Evolutionary conservation across 352 stramenopile genomes (phyloP).

Genomic region (Thalassiosira mediterranea): DNA sequence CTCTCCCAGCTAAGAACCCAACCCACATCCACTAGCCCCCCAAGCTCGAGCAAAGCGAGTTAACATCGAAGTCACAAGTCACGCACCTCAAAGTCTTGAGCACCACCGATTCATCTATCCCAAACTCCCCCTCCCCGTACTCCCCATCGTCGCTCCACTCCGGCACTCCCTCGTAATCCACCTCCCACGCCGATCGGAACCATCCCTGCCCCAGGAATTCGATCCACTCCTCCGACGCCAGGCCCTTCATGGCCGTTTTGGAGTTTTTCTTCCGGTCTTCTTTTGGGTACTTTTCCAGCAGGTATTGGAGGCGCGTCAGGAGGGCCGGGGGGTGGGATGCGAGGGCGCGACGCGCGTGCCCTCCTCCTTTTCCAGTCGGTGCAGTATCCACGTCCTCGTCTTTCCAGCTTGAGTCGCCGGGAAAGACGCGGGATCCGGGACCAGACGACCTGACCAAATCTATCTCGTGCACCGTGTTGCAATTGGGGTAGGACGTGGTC

Average conservation of each 20-base stretch:
- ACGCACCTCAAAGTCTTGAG: conserved; percentile 75
- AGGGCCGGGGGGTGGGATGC: conserved; percentile 15
- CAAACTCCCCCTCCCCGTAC: conserved; percentile 2
- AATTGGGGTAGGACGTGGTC: conserved; percentile 74
- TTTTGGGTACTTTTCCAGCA: conserved; percentile 1
- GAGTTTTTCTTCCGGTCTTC: conserved; percentile 9
- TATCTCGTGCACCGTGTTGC: conserved; percentile 79
- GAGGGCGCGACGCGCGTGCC: too few relatives aligned
- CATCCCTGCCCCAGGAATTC: conserved; percentile 72
- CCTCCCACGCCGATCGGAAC: conserved; percentile 78
- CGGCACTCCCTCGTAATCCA: conserved; percentile 29
- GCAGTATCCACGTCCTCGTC: too few relatives aligned
- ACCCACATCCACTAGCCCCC: too few relatives aligned
- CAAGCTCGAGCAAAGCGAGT: background rate
- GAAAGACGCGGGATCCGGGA: conserved; percentile 17
- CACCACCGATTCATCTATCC: conserved; percentile 48
- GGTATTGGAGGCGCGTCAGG: background rate
- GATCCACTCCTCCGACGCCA: conserved; percentile 41
- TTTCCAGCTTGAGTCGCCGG: conserved; percentile 3
- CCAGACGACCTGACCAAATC: conserved; percentile 46
- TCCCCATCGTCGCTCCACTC: conserved; percentile 34
- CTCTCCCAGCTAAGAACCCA: too few relatives aligned
- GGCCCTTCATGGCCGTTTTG: conserved; percentile 20
- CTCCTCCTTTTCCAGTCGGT: conserved; percentile 5
- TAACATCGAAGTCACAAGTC: background rate